Evolutionary conservation across 2,329 filamentous ascomycete species (phyloP).

Genomic region (Trichoderma sp.): DNA sequence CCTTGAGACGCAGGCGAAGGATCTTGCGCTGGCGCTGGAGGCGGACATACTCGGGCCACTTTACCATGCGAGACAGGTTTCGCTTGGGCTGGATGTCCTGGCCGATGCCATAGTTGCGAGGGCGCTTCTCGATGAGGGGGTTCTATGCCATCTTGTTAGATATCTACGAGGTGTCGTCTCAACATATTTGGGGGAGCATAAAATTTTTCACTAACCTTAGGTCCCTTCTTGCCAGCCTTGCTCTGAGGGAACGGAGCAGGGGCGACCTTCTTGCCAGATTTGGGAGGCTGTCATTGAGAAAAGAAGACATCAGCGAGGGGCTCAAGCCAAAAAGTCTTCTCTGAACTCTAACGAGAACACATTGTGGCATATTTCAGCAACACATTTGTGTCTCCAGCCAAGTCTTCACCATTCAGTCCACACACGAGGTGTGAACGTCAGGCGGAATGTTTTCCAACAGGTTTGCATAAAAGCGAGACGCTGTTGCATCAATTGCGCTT

Average conservation of each 20-base stretch:
- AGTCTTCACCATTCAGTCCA: slow-evolving; percentile 52
- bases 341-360: slow-evolving; percentile 86
- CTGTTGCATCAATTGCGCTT: slow-evolving; percentile 35
- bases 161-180: neutral
- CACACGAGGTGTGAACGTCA: slow-evolving; percentile 24
- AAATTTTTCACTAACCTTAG: slow-evolving; percentile 71
- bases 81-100: slow-evolving; percentile 97
- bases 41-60: slow-evolving; percentile 99
- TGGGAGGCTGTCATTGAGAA: slow-evolving; percentile 99
- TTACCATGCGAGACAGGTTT: slow-evolving; percentile 97
- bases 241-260: slow-evolving; percentile 93
- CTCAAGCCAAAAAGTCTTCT: slow-evolving; percentile 77
- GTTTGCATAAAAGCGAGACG: slow-evolving; percentile 30
- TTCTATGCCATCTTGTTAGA: slow-evolving; percentile 58
- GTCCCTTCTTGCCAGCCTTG: slow-evolving; percentile 93
- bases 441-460: slow-evolving; percentile 37
- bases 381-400: slow-evolving; percentile 61
- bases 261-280: slow-evolving; percentile 96
- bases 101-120: slow-evolving; percentile 97
- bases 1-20: slow-evolving; percentile 97
- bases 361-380: slow-evolving; percentile 53
- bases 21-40: slow-evolving; percentile 95
- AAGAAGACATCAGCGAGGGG: slow-evolving; percentile 95
- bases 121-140: slow-evolving; percentile 97
- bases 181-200: neutral